These are phyloP conservation scores for Trichoderma sp. DNA, from an alignment of 2,329 filamentous ascomycete species.

Conservation along the genomic window DNA sequence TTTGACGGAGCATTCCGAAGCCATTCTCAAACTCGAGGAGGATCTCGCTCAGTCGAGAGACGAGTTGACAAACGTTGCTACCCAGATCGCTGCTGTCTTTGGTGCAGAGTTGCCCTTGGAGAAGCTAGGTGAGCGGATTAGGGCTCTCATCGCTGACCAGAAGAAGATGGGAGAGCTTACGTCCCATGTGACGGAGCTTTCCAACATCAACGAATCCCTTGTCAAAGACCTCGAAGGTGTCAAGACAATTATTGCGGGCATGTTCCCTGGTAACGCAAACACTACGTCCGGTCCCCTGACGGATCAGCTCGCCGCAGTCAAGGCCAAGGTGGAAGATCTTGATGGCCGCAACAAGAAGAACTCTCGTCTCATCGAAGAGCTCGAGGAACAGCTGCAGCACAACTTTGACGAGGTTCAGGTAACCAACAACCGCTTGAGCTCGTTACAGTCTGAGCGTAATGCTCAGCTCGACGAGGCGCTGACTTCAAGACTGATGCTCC, in stretches of 20 bases:
- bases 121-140: constrained; percentile 64
- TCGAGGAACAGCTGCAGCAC: constrained; percentile 92
- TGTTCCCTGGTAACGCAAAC: constrained; percentile 47
- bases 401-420: constrained; percentile 93
- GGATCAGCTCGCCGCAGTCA: constrained; percentile 62
- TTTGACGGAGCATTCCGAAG: constrained; percentile 61
- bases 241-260: constrained; percentile 54
- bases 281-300: constrained; percentile 50
- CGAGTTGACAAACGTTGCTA: constrained; percentile 64
- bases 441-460: constrained; percentile 73
- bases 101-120: constrained; percentile 67
- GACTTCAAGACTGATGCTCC: constrained; percentile 60
- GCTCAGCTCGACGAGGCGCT: constrained; percentile 78
- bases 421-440: constrained; percentile 82
- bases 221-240: constrained; percentile 64
- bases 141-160: constrained; percentile 58
- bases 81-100: constrained; percentile 61
- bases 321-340: constrained; percentile 64
- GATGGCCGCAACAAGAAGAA: constrained; percentile 82
- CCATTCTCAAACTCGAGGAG: constrained; percentile 56
- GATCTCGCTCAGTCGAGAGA: constrained; percentile 68
- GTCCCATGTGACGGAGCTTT: constrained; percentile 56
- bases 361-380: constrained; percentile 85
- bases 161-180: constrained; percentile 61
- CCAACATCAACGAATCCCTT: constrained; percentile 59